Percentiles rank a stretch among this genome's conserved stretches.
Evolutionary conservation across 306 rosid genomes (phyloP).

Genomic region (Casuarina glauca): DNA sequence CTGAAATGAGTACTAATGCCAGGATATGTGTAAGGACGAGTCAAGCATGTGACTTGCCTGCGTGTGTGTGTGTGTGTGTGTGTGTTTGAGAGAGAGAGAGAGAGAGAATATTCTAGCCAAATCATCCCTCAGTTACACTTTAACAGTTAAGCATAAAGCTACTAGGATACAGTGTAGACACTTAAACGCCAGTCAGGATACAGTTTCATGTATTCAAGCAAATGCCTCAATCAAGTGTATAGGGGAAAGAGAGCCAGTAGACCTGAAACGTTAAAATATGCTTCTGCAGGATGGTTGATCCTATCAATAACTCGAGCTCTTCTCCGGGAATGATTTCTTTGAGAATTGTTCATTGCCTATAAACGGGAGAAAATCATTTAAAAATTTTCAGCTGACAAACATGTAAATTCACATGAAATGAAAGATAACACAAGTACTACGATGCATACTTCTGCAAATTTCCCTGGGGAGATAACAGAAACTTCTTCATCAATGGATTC

Average conservation of each 20-base stretch:
- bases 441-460: conserved; percentile 34
- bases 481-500: conserved; percentile 38
- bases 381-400: neutral
- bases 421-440: neutral
- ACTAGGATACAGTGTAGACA: neutral
- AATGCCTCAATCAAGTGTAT: neutral
- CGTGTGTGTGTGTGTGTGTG: neutral
- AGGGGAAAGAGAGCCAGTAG: neutral
- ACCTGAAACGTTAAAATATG: conserved; percentile 26
- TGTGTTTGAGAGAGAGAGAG: neutral
- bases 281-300: conserved; percentile 6
- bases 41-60: neutral
- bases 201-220: neutral
- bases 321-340: conserved; percentile 14
- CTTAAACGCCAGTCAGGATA: neutral
- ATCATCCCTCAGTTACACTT: too few relatives aligned
- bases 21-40: neutral
- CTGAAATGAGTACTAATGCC: neutral
- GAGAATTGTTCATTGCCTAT: conserved; percentile 38
- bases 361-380: neutral
- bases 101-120: neutral
- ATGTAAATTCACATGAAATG: neutral
- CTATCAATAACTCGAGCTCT: conserved; percentile 22
- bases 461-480: conserved; percentile 34
- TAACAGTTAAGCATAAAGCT: neutral